Conservation (phyloP, 1,284 basidiomycete species). For the Marasmius tenuissimus region DNA sequence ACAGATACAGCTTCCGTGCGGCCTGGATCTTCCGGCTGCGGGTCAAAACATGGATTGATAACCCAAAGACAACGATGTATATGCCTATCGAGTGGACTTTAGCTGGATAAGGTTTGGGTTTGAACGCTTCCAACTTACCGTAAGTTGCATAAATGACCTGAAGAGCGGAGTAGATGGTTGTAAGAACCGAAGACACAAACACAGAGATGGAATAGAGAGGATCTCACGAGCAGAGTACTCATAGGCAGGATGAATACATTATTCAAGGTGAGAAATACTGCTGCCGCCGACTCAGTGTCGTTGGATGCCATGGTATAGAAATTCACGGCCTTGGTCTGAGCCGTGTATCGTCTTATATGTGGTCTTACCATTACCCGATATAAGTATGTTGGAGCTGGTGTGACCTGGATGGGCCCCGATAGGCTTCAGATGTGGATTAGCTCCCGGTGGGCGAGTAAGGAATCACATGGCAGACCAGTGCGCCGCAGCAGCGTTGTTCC, state of each 20-base stretch:
- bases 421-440: no score
- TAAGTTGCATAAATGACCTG: not conserved
- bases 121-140: not conserved
- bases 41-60: not conserved
- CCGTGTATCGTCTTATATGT: not conserved
- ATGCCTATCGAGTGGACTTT: not conserved
- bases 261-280: not conserved
- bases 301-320: not conserved
- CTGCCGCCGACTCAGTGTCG: not conserved
- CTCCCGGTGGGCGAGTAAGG: no score
- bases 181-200: not conserved
- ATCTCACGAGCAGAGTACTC: not conserved
- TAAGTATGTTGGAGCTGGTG: not conserved
- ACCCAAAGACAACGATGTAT: not conserved
- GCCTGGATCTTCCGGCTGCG: not conserved
- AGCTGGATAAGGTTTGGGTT: not conserved
- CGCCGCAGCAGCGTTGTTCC: no score
- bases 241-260: not conserved
- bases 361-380: not conserved
- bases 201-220: not conserved
- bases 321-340: not conserved
- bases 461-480: no score
- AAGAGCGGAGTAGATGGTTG: not conserved
- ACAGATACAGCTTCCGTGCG: not conserved
- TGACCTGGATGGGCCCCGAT: not conserved